Conservation (phyloP, 1,284 basidiomycete genomes). For the Chiua sp. region DNA sequence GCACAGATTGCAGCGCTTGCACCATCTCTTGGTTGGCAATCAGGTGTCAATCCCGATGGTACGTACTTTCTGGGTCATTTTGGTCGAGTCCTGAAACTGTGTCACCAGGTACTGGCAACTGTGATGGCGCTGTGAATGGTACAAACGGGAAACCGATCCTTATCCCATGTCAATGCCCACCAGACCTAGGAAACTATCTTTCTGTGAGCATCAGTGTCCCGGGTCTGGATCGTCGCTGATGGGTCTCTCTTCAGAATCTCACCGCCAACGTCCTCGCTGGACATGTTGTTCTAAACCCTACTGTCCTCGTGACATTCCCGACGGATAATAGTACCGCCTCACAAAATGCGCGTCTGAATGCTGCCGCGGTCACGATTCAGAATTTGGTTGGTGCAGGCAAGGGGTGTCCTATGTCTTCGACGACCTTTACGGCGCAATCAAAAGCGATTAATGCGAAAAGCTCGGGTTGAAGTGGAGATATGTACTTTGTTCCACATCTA, state of each 20-base stretch:
- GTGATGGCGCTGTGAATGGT: slow-evolving; percentile 58
- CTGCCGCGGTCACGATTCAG: slow-evolving; percentile 54
- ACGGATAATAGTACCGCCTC: slow-evolving; percentile 58
- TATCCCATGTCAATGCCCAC: slow-evolving; percentile 69
- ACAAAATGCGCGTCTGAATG: slow-evolving; percentile 56
- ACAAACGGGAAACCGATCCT: slow-evolving; percentile 55
- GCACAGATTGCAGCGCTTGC: slow-evolving; percentile 43
- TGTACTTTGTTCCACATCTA: not conserved
- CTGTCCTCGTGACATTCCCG: slow-evolving; percentile 60
- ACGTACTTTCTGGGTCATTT: not conserved
- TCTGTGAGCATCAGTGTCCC: slow-evolving; percentile 36
- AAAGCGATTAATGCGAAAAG: slow-evolving; percentile 43
- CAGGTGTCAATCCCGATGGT: slow-evolving; percentile 62
- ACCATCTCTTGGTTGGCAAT: slow-evolving; percentile 53
- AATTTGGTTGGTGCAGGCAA: slow-evolving; percentile 56
- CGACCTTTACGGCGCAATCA: slow-evolving; percentile 54
- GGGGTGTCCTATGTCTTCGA: slow-evolving; percentile 57
- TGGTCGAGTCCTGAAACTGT: not conserved
- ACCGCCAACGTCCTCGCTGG: slow-evolving; percentile 67
- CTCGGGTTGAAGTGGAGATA: slow-evolving; percentile 7
- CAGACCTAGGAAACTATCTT: slow-evolving; percentile 54
- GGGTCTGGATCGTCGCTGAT: not conserved
- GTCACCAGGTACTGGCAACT: slow-evolving; percentile 47
- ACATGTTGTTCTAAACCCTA: slow-evolving; percentile 62
- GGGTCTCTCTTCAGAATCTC: slow-evolving; percentile 42